Conservation (phyloP, 2,329 filamentous ascomycete genomes). For the Thelonectria discophora region DNA sequence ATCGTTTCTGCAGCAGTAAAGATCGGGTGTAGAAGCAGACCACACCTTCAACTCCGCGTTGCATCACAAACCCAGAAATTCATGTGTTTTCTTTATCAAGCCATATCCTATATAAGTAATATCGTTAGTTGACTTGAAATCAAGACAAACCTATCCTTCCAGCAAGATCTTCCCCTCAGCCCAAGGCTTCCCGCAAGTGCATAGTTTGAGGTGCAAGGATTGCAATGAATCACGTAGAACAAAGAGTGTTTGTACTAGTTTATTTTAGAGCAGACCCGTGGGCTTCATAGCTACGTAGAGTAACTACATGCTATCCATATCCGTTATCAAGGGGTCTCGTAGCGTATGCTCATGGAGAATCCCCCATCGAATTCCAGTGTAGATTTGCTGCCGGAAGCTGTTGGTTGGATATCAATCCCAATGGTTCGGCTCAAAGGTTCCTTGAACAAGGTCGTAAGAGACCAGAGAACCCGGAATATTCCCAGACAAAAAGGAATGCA, state of each 20-base stretch:
- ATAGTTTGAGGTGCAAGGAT: neutral
- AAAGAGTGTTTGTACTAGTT: constrained; percentile 14
- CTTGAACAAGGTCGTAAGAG: constrained; percentile 13
- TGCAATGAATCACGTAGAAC: neutral
- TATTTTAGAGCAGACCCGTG: constrained; percentile 26
- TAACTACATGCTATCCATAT: constrained; percentile 25
- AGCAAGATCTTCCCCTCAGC: neutral
- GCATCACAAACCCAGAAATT: no score
- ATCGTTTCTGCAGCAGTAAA: no score
- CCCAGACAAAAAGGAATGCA: constrained; percentile 26
- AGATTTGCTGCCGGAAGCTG: constrained; percentile 1
- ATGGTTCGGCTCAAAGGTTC: constrained; percentile 18
- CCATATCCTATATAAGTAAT: neutral
- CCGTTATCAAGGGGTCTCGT: constrained; percentile 19
- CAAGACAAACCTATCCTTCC: neutral
- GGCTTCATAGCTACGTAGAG: constrained; percentile 23
- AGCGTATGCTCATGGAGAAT: constrained; percentile 18
- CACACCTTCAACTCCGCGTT: no score
- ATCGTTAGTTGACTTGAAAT: neutral
- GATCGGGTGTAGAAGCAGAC: no score
- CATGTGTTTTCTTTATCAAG: no score
- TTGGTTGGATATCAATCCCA: constrained; percentile 17
- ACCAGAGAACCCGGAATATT: constrained; percentile 20
- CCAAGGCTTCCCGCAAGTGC: neutral
- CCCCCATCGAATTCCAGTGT: constrained; percentile 12